Evolutionary conservation across 352 stramenopile species (phyloP).

Genomic region (Globisporangium polare): DNA sequence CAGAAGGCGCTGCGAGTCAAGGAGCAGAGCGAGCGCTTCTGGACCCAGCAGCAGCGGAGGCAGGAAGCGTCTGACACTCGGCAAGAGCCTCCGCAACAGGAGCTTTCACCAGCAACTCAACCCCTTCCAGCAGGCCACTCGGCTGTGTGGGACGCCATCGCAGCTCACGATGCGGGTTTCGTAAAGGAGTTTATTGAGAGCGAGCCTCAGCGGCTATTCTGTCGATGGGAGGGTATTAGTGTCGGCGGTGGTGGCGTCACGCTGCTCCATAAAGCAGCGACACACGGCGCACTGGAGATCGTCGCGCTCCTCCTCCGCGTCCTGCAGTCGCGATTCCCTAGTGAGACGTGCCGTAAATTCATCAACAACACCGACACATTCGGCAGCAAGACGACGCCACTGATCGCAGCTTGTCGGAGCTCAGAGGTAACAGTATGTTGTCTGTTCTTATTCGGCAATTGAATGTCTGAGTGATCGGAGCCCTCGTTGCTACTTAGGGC

Average conservation of each 20-base stretch:
- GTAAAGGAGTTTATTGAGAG: conserved; percentile 32
- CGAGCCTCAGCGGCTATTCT: conserved; percentile 27
- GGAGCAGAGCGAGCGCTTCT: conserved; percentile 32
- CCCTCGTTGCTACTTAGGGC: conserved; percentile 19
- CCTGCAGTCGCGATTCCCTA: conserved; percentile 27
- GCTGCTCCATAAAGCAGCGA: conserved; percentile 54
- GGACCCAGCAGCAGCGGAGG: conserved; percentile 20
- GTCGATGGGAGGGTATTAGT: conserved; percentile 22
- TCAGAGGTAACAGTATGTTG: conserved; percentile 19
- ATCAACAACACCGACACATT: conserved; percentile 51
- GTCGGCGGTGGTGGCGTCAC: conserved; percentile 30
- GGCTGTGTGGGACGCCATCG: conserved; percentile 44
- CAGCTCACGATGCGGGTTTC: conserved; percentile 23
- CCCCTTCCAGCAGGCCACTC: background rate
- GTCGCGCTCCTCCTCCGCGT: conserved; percentile 31
- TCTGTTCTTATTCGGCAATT: no score
- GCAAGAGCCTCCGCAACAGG: conserved; percentile 12
- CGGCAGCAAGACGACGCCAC: conserved; percentile 42
- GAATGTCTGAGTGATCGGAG: no score
- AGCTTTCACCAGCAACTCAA: background rate
- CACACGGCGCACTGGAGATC: conserved; percentile 30
- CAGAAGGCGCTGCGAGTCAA: conserved; percentile 46
- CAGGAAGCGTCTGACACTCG: conserved; percentile 1
- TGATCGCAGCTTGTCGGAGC: conserved; percentile 58
- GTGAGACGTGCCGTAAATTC: conserved; percentile 22